Base-by-base conservation (phyloP, 164 flowering plant genomes). In the Chloranthus sessilifolius region DNA sequence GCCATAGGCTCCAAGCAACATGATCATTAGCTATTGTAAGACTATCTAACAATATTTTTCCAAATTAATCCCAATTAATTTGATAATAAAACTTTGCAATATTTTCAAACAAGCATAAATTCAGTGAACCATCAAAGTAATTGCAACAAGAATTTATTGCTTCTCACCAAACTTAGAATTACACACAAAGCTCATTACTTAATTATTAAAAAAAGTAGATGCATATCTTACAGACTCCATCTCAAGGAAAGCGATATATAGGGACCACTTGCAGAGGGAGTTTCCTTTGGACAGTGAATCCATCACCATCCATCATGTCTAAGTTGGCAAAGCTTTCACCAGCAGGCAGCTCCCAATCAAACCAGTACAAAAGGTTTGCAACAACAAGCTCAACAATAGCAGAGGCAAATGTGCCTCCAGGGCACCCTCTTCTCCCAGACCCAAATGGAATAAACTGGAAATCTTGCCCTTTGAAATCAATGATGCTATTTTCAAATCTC, bases 361-460 rank as follows among this genome's bases (percentile, higher is more conserved):
- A 68, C 12, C 62, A 34, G 43, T 68, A 68, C 27, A 68, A 45
- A 39, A 68, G 30, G 3, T 56, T 49, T n/a, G 68, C 72, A 15
- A 56, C 12, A 6, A 43, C 30, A n/a, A 34, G 52, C 4, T 68
- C 53, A 6, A 68, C 49, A 61, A 63, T 55, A 6, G 64, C 28
- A n/a, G 43, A 55, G 10, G 59, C 72, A 4, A 63, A 51, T 3
- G 56, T 56, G 60, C 53, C 50, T 1, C 72, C 72, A 0, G 48
- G 49, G 10, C 77, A 72, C 1, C 59, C 55, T 47, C 77, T 33
- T 30, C 77, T 30, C 21, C 77, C 73, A 0, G 77, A 47, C 14
- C 71, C 77, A 8, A 72, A 72, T 1, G 77, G 77, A 34, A 72
- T 28, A 1, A 68, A 8, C 55, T 65, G 66, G 31, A 72, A 72